phyloP scores from a whole-genome alignment of 208 protist species.

The Jaenimonas drosophilae region DNA sequence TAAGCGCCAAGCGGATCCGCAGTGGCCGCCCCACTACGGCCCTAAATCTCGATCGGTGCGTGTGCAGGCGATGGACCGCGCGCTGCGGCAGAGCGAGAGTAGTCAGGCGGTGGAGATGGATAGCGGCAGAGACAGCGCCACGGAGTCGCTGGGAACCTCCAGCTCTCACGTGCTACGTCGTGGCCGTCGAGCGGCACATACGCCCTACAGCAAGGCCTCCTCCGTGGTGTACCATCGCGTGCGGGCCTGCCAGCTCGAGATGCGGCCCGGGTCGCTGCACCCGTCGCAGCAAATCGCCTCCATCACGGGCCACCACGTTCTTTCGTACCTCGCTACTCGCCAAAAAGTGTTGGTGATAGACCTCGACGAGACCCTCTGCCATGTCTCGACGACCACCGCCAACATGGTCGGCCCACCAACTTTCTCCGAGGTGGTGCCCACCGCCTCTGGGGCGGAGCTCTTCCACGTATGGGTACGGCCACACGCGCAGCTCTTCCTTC shows the following conservation, averaged over 20 bases:
- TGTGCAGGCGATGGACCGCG: slow-evolving; percentile 6
- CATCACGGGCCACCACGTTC: slow-evolving; percentile 76
- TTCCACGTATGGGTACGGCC: slow-evolving; percentile 84
- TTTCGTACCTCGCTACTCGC: slow-evolving; percentile 78
- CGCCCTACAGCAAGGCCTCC: background rate
- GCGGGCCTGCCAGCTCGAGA: slow-evolving; percentile 49
- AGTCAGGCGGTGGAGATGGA: no score
- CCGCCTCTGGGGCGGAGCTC: slow-evolving; percentile 62
- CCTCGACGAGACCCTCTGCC: slow-evolving; percentile 84
- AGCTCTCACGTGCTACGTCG: no score
- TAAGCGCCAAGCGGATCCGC: slow-evolving; percentile 51
- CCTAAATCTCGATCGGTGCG: no score
- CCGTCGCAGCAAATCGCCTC: slow-evolving; percentile 43
- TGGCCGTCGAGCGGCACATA: background rate
- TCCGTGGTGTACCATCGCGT: slow-evolving; percentile 68
- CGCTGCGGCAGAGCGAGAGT: slow-evolving; percentile 5
- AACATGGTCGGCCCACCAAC: slow-evolving; percentile 53
- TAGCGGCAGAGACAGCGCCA: no score
- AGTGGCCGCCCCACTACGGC: slow-evolving; percentile 80
- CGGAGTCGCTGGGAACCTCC: no score
- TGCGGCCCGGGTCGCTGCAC: slow-evolving; percentile 19
- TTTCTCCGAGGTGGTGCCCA: slow-evolving; percentile 86
- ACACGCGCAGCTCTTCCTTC: slow-evolving; percentile 55
- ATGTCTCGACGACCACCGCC: slow-evolving; percentile 60
- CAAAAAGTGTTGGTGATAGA: slow-evolving; percentile 88